phyloP scores from a whole-genome alignment of 352 stramenopile genomes.

The Pythium aristosporum region DNA sequence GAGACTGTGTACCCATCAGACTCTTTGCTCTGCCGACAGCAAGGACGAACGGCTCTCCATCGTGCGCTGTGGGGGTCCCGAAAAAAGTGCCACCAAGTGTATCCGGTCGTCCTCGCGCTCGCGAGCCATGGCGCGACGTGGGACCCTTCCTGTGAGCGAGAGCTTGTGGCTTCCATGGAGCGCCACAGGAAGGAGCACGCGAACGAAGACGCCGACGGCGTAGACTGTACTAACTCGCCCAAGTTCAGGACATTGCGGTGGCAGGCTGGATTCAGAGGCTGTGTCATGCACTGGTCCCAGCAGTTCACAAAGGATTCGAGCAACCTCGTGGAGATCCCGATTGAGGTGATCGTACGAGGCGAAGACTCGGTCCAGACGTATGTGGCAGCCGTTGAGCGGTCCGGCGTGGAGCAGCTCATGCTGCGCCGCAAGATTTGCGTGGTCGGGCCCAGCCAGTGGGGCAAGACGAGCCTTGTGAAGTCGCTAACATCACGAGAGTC shows the following conservation, averaged over 20 bases:
- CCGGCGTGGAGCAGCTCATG: constrained; percentile 1
- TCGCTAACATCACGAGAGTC: constrained; percentile 18
- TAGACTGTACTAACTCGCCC: neutral
- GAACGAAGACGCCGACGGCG: too few relatives aligned
- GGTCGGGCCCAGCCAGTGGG: constrained; percentile 31
- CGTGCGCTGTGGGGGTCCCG: neutral
- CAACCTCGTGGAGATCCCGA: neutral
- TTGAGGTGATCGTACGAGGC: constrained; percentile 24
- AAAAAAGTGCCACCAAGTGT: constrained; percentile 3
- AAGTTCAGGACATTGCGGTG: neutral
- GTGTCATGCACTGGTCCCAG: neutral
- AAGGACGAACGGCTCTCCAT: constrained; percentile 8
- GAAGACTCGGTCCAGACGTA: constrained; percentile 22
- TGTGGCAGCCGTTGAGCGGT: constrained; percentile 2
- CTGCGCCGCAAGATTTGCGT: constrained; percentile 32
- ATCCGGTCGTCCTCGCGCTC: neutral
- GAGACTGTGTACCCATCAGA: too few relatives aligned
- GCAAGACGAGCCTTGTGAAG: constrained; percentile 38
- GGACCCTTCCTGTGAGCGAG: constrained; percentile 1
- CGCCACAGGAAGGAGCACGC: neutral
- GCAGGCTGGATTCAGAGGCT: neutral
- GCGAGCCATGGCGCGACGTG: constrained; percentile 4
- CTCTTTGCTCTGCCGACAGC: neutral
- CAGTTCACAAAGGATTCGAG: neutral
- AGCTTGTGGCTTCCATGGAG: neutral